Evolutionary conservation across 345 rosid species (phyloP), one percentile per base, ranked within the genome.

Genomic region (Salix udensis): DNA sequence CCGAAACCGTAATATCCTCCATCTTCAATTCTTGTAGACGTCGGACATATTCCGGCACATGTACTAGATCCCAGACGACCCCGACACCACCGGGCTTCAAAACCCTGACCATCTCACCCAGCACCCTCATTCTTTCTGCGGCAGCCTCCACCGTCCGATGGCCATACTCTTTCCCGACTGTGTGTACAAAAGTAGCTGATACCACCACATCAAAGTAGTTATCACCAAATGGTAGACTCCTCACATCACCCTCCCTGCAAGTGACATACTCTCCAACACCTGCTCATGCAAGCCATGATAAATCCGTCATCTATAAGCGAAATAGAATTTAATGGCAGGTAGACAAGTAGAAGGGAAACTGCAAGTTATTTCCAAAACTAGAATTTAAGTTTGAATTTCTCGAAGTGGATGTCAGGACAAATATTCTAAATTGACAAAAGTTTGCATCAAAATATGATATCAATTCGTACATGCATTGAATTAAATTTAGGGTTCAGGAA

Each of bases 251-350:
- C 80, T 93, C 96, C 62, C 91, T 89, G 85, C 98, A 93, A 5
- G 98, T 93, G 44, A 95, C 98, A 72, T 95, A 95, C 78, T 95
- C 98, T 80, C 91, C 96, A 2, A 95, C 98, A 10, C 98, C 98
- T 92, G 58, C 19, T 70, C 24, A 6, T 39, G 30, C 6, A 70
- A 64, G 1, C 4, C 16, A 53, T 23, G 28, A 50, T 65, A 42
- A 71, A 61, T 21, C 68, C 55, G 18, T 58, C 26, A 14, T 19
- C 11, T 44, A 70, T 34, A 65, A 65, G 39, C 68, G n/a, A 65
- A 13, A 19, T 62, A 44, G 19, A 36, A 36, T 36, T 40, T 65
- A 21, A 46, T 2, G 28, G 14, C 14, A 55, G n/a, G 28, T 4
- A 36, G 37, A 28, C 62, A 55, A n/a, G 62, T 1, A 55, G 62